Base-by-base conservation (phyloP, 345 rosid genomes). In the Sonneratia alba region DNA sequence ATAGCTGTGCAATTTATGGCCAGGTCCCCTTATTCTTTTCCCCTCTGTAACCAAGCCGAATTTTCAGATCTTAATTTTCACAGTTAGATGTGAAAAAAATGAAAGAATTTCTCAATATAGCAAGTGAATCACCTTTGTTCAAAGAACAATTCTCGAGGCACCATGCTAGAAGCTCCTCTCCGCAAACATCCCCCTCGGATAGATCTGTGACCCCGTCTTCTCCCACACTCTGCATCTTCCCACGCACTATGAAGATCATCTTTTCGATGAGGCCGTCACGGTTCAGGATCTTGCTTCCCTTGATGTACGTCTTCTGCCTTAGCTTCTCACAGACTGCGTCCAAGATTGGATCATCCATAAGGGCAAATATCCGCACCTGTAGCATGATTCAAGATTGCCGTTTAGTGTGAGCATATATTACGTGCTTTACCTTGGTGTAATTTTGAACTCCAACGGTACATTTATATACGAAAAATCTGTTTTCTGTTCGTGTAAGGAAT, bases 111-210 rank as follows among this genome's bases (percentile, higher is more conserved):
- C 22, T 34, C 21, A 32, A 73, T 13, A 32, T 47, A 42, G 45
- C 72, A 9, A 18, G 21, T 34, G 72, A 47, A 61, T 4, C 83
- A 89, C 97, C 97, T 66, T 76, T 84, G 79, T 74, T 77, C 21
- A 84, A 80, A 7, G 89, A 83, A 84, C 88, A 87, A 81, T 86
- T 88, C 79, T 89, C 98, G 22, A 91, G 93, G 77, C 91, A 88
- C 98, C 96, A 91, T 13, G 91, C 81, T 68, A 93, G 88, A 14
- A 93, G 98, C 77, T 93, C 98, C 79, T 93, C 98, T 13, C 97
- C 97, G 32, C 91, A 88, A 51, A 84, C 90, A 70, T 86, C 89
- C 19, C 98, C 98, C 73, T 88, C 96, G 0, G 80, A 81, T 71
- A 93, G 80, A 11, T 73, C 69, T 21, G 24, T 38, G 51, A 74